Evolutionary conservation across 768 basidiomycete genomes (phyloP), one percentile per base, ranked within the genome.

Genomic region (Macrolepiota dolichaula): DNA sequence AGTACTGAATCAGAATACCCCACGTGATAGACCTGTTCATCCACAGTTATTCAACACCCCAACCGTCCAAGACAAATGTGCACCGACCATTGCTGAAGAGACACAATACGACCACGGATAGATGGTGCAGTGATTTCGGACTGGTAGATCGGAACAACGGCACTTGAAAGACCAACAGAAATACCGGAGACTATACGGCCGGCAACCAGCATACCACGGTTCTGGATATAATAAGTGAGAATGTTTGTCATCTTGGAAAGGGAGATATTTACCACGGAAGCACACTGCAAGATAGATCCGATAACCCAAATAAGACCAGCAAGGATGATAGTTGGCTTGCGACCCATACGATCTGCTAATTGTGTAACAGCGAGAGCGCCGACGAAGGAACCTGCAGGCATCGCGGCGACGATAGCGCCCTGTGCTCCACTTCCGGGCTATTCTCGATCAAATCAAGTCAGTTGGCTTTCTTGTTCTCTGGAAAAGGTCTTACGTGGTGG

Each of bases 1-100:
- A 89, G 74, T 91, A 86, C 63, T 89, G 89, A 47, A 91, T 72
- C 64, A 88, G 76, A 68, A 89, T 89, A 73, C 88, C 88, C 87
- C 90, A 89, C 0, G 88, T 89, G 67, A 89, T 89, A 2, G 87
- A 82, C 76, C 75, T 76, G 37, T 22, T 25, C 4, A 12, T 44
- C 3, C 17, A 52, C 53, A 17, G 35, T 22, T 11, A 27, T 15
- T 25, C 19, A 57, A 53, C 13, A 49, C 10, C 3, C 3, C 2
- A 27, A 40, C 19, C 29, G 25, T 25, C 13, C 15, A 10, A 42
- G 53, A 12, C 35, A 32, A 27, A 51, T 19, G 4, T 17, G 29
- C 6, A 44, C 65, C 29, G 57, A 75, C 84, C 88, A 91, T 79
- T 92, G 89, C 69, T 92, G 89, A 61, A 89, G 76, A 2, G 89